Evolutionary conservation across 2,329 filamentous ascomycete genomes (phyloP), one percentile per base, ranked within the genome.

Genomic region (Trichoderma hamatum): DNA sequence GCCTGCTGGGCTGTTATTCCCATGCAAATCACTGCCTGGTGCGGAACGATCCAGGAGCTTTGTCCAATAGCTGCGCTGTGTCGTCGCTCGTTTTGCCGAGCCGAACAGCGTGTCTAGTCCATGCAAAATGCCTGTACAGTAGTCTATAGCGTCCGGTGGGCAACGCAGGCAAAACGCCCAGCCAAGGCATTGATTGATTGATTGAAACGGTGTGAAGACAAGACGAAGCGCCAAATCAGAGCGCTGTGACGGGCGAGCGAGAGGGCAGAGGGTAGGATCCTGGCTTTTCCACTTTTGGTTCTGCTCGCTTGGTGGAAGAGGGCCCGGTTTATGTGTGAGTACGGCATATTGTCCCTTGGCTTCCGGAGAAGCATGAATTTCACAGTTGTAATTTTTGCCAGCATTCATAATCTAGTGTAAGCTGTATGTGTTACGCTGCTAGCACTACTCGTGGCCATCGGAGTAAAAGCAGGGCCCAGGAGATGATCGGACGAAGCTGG

Each of bases 1-100:
- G n/a, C n/a, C n/a, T n/a, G n/a, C n/a, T n/a, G n/a, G n/a, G n/a
- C n/a, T n/a, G n/a, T 4, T 39, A 13, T n/a, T 64, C 4, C 32
- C 24, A 14, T 24, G 39, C 34, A 36, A 64, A 55, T 64, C 61
- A 36, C 32, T 64, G 49, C 49, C 51, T 51, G 46, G 43, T 64
- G 46, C 61, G 61, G 49, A 43, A 46, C 9, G 26, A 34, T 66
- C 13, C 39, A n/a, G 21, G 14, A 49, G 52, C 62, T 49, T 24
- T 34, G 52, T 46, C 62, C 62, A 66, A 66, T 56, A 21, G 36
- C 36, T 58, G 62, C 52, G 36, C 52, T 19, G 52, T 34, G n/a
- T n/a, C 9, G 19, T 19, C 2, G 34, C 34, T 58, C 19, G 51
- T 46, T 65, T 65, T 39, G 36, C 51, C 62, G 62, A 55, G 62